Conservation (phyloP, 345 rosid genomes). For the Odontarrhena argentea region DNA sequence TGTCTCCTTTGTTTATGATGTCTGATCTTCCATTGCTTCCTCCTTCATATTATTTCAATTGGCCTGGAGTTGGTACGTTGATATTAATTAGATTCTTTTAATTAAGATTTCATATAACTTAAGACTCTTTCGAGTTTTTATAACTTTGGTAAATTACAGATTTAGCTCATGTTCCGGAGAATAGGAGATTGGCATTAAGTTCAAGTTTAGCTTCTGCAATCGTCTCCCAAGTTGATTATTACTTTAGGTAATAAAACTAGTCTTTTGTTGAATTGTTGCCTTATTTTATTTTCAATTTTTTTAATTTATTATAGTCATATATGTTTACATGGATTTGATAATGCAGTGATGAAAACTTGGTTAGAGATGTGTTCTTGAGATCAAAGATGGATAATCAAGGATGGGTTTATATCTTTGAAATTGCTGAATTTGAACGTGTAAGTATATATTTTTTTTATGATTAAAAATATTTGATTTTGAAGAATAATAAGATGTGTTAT, state of each 20-base stretch:
- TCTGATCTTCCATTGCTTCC: neutral
- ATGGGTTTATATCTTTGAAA: conserved; percentile 11
- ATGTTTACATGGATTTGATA: neutral
- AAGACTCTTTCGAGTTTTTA: neutral
- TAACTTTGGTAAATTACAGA: neutral
- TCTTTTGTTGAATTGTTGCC: no score
- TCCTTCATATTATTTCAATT: neutral
- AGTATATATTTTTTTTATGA: neutral
- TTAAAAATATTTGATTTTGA: neutral
- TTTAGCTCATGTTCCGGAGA: neutral
- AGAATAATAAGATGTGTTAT: neutral
- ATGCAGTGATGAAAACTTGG: conserved; percentile 22
- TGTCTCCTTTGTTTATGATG: neutral
- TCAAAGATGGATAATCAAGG: conserved; percentile 23
- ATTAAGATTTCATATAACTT: neutral
- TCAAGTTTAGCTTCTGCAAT: neutral
- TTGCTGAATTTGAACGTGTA: conserved; percentile 22
- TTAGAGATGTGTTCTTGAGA: conserved; percentile 7
- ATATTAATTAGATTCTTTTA: neutral
- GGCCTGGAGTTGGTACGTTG: neutral
- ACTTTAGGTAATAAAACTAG: conserved; percentile 13
- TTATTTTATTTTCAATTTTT: neutral
- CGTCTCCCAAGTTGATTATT: conserved; percentile 9
- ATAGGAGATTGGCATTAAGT: neutral
- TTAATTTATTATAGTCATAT: neutral